Conservation (phyloP, 1,284 basidiomycete species). For the Mycena citricolor region DNA sequence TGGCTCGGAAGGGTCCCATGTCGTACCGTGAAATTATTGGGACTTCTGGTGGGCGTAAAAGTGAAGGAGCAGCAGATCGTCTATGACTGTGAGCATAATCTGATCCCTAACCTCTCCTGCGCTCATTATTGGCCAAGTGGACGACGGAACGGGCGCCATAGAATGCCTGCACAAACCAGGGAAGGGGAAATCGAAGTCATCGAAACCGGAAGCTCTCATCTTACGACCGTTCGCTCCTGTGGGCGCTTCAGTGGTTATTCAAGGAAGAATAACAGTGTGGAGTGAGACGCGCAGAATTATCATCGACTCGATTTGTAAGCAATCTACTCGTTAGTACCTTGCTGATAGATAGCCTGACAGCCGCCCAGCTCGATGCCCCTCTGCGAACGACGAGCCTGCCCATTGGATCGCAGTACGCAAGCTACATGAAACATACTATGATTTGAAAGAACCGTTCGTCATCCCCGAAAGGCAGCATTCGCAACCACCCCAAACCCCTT, state of each 20-base stretch:
- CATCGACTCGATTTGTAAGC: conserved; percentile 46
- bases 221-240: conserved; percentile 28
- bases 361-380: conserved; percentile 43
- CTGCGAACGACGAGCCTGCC: conserved; percentile 55
- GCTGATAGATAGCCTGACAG: conserved; percentile 7
- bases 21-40: conserved; percentile 57
- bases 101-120: too few species aligned
- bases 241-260: conserved; percentile 48
- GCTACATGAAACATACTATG: conserved; percentile 57
- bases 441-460: conserved; percentile 44
- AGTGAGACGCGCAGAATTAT: conserved; percentile 47
- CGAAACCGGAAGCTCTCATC: not conserved
- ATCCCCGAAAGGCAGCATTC: conserved; percentile 35
- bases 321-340: conserved; percentile 3
- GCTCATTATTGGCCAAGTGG: conserved; percentile 52
- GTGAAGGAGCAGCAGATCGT: conserved; percentile 53
- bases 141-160: conserved; percentile 70
- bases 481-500: conserved; percentile 13
- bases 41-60: conserved; percentile 61
- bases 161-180: conserved; percentile 52
- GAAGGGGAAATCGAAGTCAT: conserved; percentile 19
- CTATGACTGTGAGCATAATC: conserved; percentile 49
- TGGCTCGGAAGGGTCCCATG: conserved; percentile 74
- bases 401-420: conserved; percentile 56
- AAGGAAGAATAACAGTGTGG: conserved; percentile 46